Base-by-base conservation (phyloP, 441 rosid species). In the Bocquillonia castaneifolia region DNA sequence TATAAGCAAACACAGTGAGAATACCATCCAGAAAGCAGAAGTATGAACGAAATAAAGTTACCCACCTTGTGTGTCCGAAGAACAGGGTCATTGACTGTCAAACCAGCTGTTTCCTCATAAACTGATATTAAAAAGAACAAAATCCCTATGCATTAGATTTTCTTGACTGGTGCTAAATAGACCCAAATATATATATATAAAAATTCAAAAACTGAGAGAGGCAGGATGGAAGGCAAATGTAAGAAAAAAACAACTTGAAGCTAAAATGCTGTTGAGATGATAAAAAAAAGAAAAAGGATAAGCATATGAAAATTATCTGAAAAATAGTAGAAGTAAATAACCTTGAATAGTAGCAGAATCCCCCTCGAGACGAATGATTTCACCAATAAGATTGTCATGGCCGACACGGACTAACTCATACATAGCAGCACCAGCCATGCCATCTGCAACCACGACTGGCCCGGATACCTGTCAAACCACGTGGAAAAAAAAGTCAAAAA, bases 391-490 rank as follows among this genome's bases (percentile, higher is more conserved):
- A 31, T 90, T 89, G 83, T 95, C 95, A 72, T 92, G 85, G 10
- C 99, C 98, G n/a, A 95, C 97, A 76, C 97, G 99, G 67, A 95
- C 99, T 58, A 95, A 82, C 78, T 95, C 98, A 66, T 95, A 92
- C 99, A 95, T 95, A 68, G 99, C 99, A 74, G 98, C 99, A 62
- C 99, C 99, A 40, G 87, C 93, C 99, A 95, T 92, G 73, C 99
- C 96, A 81, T 95, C 99, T 6, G 98, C 99, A 63, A 95, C 84
- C 61, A 95, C 96, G 34, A 95, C 99, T 3, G 96, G 98, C 54
- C 97, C 98, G 60, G 99, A 95, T 12, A 95, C 99, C 99, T 95
- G 82, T 63, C 63, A 72, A 26, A 45, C 63, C 28, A 62, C 29
- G 55, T 58, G 2, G 15, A 25, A 56, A 50, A 52, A 32, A 18